Evolutionary conservation across 23 red algal genomes (phyloP).

Genomic region (Chondrus crispus): DNA sequence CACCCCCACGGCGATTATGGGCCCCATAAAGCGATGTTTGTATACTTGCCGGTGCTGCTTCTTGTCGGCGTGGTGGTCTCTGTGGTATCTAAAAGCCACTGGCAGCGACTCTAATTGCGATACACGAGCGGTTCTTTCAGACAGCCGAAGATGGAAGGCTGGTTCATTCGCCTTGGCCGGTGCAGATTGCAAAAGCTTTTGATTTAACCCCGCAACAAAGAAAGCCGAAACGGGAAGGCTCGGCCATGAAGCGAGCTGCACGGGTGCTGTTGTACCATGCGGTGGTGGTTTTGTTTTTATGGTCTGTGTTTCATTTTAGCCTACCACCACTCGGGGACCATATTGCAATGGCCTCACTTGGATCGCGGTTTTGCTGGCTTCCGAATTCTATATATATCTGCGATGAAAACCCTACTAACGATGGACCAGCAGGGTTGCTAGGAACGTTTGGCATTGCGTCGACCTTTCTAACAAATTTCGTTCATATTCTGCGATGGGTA

Average conservation of each 20-base stretch:
- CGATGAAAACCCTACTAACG: not conserved
- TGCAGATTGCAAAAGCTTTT: not conserved
- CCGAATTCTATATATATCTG: slow-evolving; percentile 16
- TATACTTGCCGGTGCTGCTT: slow-evolving; percentile 10
- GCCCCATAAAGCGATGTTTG: not conserved
- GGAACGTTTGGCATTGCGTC: not conserved
- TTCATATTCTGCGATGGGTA: slow-evolving; percentile 1
- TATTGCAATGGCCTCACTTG: not conserved
- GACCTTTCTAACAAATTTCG: not conserved
- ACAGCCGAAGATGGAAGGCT: not conserved
- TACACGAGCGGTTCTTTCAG: not conserved
- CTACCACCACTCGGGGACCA: slow-evolving; percentile 7
- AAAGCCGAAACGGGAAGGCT: slow-evolving; percentile 12
- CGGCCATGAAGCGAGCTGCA: not conserved
- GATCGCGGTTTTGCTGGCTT: slow-evolving; percentile 1
- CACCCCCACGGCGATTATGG: not conserved
- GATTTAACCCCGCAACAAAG: not conserved
- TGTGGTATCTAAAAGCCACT: slow-evolving; percentile 19
- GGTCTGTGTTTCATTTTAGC: slow-evolving; percentile 32
- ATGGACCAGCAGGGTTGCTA: not conserved
- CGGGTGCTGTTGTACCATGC: slow-evolving; percentile 28
- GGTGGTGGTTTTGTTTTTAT: not conserved
- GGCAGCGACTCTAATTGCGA: not conserved
- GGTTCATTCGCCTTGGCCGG: not conserved
- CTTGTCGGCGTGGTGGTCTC: not conserved